Base-by-base conservation (phyloP, 2,329 filamentous ascomycete genomes). In the Cladosporium oxysporum region DNA sequence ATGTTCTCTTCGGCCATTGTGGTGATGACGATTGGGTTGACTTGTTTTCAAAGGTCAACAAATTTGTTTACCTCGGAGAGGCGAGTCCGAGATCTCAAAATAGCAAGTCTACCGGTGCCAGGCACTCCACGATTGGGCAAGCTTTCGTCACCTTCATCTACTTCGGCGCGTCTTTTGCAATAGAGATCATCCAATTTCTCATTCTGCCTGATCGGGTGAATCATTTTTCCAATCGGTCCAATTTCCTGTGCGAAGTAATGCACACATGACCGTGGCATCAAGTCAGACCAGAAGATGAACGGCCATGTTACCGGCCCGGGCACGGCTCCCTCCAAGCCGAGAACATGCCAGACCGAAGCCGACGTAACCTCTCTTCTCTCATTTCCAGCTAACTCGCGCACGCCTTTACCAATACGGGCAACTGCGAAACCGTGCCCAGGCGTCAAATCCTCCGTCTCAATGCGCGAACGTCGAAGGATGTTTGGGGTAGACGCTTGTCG, bases 351-450 rank as follows among this genome's bases (percentile, higher is more conserved):
- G n/a, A 31, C 26, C 21, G 28, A 37, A 26, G 18, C 31, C 31
- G 29, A 52, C 21, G 28, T 33, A 18, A 33, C 31, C 7, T 62
- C 7, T 62, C 59, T 31, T 18, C 28, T 33, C 59, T 33, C 44
- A 16, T 8, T n/a, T 52, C 26, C 26, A 52, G 29, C n/a, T 49
- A 21, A 49, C 23, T 52, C 28, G 33, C 44, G 16, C 35, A 18
- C 44, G 12, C 60, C 44, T n/a, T 47, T 28, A 44, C 61, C 61
- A 1, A 31, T 21, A 33, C n/a, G 21, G 61, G 61, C 50, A 44
- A 47, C n/a, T 63, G 61, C 50, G 50, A 63, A 57, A 63, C 50
- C 5, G 18, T 11, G 50, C 61, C 61, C 21, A 63, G 61, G 35
- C 35, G 31, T 41, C 33, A 18, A 62, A 37, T 50, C 59, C 41